Evolutionary conservation across 129 eudicot genomes (phyloP), one percentile per base, ranked within the genome.

Genomic region (Deinandra increscens): DNA sequence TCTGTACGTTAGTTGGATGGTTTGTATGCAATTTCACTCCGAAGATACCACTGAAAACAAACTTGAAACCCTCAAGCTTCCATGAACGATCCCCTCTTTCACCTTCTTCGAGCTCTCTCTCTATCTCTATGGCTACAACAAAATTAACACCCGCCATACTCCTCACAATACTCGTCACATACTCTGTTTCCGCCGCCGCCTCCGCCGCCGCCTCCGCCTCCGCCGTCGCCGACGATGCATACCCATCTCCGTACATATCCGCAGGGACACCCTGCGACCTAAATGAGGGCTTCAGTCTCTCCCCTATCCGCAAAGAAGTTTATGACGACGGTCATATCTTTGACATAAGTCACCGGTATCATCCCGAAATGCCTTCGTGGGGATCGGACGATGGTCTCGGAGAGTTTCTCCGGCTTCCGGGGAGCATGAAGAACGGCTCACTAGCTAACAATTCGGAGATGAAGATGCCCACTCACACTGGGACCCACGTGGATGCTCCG

Each of bases 401-500:
- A 7, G 60, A 81, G 71, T 78, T 78, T 37, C 58, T 81, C 1
- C 7, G 42, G 54, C 63, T 81, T 1, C 77, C 79, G 1, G 66
- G 29, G 0, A 81, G 77, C 44, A 78, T 81, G 83, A 75, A 78
- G 64, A 76, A 77, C 50, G 86, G 86, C 4, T 77, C 80, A 38
- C 62, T 70, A 1, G 80, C 79, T 31, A 84, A 81, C 34, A 70
- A 68, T 59, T 81, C 83, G 2, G 81, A 78, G 70, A 77, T 84
- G 82, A 81, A 75, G 29, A 14, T 84, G 9, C 76, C 83, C 3
- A 68, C 86, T 9, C 86, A 84, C 50, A 68, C 86, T 6, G 86
- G 86, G 60, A 81, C 82, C 8, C 86, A 84, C 65, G 86, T 81
- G 39, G 84, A 84, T 67, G 84, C 89, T 69, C 83, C 83, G 0